Percentiles rank a stretch among this genome's conserved stretches.
phyloP scores from a whole-genome alignment of 108 stramenopile genomes.

The Skeletonema menzelii region DNA sequence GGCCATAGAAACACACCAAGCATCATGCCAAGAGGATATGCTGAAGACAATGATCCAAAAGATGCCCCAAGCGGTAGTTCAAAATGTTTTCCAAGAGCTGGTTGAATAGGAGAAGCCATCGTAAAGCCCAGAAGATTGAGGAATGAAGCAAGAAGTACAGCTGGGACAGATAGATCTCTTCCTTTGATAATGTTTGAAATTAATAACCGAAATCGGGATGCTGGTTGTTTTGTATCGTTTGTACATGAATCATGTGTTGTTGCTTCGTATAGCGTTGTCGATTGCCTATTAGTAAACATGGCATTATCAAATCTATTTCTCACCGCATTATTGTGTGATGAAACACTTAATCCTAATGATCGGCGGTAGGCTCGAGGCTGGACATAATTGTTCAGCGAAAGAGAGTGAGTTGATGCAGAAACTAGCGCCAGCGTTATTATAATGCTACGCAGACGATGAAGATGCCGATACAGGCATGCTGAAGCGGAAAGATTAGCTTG shows the following conservation, averaged over 20 bases:
- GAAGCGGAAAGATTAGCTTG: neutral
- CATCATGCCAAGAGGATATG: conserved; percentile 83
- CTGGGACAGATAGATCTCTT: conserved; percentile 43
- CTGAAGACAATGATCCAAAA: conserved; percentile 72
- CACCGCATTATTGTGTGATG: neutral
- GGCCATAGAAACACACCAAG: conserved; percentile 79
- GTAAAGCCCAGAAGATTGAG: conserved; percentile 82
- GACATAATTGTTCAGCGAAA: neutral
- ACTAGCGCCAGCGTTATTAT: neutral
- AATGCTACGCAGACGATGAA: neutral
- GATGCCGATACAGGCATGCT: neutral
- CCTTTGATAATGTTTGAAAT: neutral
- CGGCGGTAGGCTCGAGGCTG: neutral
- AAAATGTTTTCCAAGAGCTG: conserved; percentile 77
- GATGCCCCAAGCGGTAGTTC: conserved; percentile 63
- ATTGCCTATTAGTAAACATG: neutral
- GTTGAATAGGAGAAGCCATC: conserved; percentile 78
- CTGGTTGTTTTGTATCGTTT: neutral
- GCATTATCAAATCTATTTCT: neutral
- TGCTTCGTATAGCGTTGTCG: neutral
- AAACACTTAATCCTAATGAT: neutral
- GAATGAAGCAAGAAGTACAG: conserved; percentile 61
- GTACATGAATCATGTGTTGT: neutral
- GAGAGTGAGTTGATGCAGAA: neutral
- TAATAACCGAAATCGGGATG: neutral